Evolutionary conservation across 2,329 filamentous ascomycete genomes (phyloP).

Genomic region (Celoporthe dispersa): DNA sequence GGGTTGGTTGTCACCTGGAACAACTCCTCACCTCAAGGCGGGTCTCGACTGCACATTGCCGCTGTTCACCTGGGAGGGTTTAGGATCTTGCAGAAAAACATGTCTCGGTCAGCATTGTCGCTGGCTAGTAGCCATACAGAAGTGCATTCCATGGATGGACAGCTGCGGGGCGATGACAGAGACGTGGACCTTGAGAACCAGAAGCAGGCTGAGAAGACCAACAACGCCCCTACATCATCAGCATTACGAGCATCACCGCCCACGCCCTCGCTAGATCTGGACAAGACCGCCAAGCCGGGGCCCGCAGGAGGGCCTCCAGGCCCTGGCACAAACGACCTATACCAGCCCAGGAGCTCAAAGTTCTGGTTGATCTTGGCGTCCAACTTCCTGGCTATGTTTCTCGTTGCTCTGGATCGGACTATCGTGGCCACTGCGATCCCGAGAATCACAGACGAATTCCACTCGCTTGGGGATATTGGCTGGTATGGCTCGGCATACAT

Average conservation of each 20-base stretch:
- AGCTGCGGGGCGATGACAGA: background rate
- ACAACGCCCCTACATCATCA: background rate
- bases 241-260: background rate
- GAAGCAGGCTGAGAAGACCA: background rate
- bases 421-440: constrained; percentile 61
- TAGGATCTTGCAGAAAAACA: constrained; percentile 1
- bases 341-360: constrained; percentile 55
- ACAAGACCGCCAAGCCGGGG: background rate
- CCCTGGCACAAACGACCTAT: constrained; percentile 44
- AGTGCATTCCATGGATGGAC: constrained; percentile 11
- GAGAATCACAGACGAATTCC: constrained; percentile 60
- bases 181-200: constrained; percentile 20
- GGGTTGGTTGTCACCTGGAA: too few species aligned
- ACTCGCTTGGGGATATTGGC: constrained; percentile 59
- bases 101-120: constrained; percentile 27
- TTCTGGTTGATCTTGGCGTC: constrained; percentile 61
- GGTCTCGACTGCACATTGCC: background rate
- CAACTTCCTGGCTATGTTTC: constrained; percentile 59
- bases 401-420: constrained; percentile 62
- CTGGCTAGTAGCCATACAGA: constrained; percentile 28
- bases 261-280: background rate
- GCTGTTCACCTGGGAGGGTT: constrained; percentile 8
- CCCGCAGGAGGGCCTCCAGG: constrained; percentile 16
- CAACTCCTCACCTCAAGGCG: background rate
- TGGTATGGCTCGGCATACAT: constrained; percentile 69